A percentile compares a stretch with the other conserved stretches of the same genome.
Evolutionary conservation across 2,329 filamentous ascomycete species (phyloP).

Genomic region (Diaporthe sp.): DNA sequence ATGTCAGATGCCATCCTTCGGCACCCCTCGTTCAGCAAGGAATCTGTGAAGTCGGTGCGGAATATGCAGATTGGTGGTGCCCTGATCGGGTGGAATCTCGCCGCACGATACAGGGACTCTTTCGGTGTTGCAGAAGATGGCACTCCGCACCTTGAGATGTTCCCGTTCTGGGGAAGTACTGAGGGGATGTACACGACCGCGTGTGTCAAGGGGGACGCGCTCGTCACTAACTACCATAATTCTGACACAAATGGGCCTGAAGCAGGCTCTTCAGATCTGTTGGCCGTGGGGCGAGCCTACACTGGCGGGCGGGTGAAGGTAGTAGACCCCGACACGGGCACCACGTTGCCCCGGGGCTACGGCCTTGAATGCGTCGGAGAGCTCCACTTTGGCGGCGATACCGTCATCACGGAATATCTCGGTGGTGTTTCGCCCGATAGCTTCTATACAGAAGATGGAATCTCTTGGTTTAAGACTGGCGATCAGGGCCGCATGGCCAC

Average conservation of each 20-base stretch:
- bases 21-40: background rate
- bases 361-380: background rate
- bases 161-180: conserved; percentile 7
- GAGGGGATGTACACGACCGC: conserved; percentile 13
- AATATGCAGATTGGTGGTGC: conserved; percentile 9
- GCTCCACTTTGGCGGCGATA: conserved; percentile 2
- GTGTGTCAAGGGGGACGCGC: background rate
- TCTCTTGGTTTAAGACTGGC: background rate
- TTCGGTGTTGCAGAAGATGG: background rate
- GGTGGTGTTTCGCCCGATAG: background rate
- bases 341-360: background rate
- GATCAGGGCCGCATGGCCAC: conserved; percentile 12
- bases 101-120: background rate
- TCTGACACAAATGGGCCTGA: rapidly evolving
- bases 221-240: background rate
- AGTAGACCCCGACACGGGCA: background rate
- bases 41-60: background rate
- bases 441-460: background rate
- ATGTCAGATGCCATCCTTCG: conserved; percentile 6
- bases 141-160: background rate
- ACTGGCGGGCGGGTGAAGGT: background rate
- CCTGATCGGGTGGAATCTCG: background rate
- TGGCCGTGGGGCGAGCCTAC: background rate
- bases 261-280: background rate
- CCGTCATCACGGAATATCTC: background rate